Evolutionary conservation across 2,329 filamentous ascomycete genomes (phyloP).

Genomic region (Apiospora koreana): DNA sequence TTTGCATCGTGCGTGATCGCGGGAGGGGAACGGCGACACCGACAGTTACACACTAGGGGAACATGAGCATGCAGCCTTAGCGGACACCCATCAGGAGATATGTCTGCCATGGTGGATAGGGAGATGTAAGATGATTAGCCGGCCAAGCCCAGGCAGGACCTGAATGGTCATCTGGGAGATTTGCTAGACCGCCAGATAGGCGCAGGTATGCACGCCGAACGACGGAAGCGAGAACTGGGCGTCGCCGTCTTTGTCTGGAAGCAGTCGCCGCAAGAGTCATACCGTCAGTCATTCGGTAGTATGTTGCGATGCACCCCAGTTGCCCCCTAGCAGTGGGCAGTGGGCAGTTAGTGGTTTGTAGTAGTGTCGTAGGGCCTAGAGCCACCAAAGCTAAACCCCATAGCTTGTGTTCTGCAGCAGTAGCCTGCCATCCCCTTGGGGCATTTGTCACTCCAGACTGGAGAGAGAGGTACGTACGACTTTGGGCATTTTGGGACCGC

Average conservation of each 20-base stretch:
- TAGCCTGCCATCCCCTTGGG: neutral
- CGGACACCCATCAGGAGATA: neutral
- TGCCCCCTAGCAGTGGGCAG: neutral
- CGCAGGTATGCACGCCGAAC: constrained; percentile 9
- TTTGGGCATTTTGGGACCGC: neutral
- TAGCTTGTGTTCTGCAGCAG: constrained; percentile 1
- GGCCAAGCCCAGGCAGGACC: neutral
- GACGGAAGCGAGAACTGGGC: neutral
- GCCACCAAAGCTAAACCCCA: neutral
- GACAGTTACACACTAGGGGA: neutral
- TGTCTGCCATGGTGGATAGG: neutral
- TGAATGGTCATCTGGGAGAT: constrained; percentile 3
- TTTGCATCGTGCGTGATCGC: constrained; percentile 4
- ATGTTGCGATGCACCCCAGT: constrained; percentile 13
- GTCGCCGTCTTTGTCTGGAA: neutral
- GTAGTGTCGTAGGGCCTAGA: neutral
- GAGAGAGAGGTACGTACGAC: neutral
- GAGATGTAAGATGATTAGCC: constrained; percentile 4
- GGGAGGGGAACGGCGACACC: constrained; percentile 7
- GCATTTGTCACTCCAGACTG: neutral
- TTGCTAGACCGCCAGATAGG: constrained; percentile 16
- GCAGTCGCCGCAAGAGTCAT: constrained; percentile 8
- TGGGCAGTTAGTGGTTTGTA: neutral
- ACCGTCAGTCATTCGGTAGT: neutral
- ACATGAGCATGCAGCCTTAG: neutral